Base-by-base conservation (phyloP, 139 green algal genomes). In the Deuterostichococcus epilithicus region DNA sequence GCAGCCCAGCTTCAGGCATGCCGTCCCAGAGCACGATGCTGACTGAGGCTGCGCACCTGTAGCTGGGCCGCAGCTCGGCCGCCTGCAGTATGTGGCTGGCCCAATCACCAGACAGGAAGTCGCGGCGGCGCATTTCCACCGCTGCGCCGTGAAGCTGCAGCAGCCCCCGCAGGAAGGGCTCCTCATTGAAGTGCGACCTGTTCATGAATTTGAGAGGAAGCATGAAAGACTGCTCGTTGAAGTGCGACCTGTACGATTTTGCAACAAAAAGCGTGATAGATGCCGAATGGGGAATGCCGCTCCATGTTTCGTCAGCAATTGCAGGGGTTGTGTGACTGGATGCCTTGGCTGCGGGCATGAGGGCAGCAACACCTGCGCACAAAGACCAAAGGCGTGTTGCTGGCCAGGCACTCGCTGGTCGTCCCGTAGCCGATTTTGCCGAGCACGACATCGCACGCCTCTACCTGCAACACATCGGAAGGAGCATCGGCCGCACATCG, bases 371-470 rank as follows among this genome's bases (percentile, higher is more conserved):
- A 63, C 52, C 52, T 63, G 10, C 86, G 79, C 63, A 93, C 78
- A 78, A 92, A 94, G n/a, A 94, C 83, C 22, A 94, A 70, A 3
- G 90, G 90, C 26, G 45, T 77, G n/a, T 70, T 33, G 26, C 83
- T 78, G 0, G 84, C 83, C 28, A 94, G 80, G 63, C 74, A 83
- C 77, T 94, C 90, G 35, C 72, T 86, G 34, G 79, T 73, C 2
- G 87, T 91, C 37, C 89, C 89, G 32, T 94, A 94, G 26, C 89
- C 89, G 37, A 94, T 91, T 78, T 94, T 94, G 66, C 90, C 90
- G 18, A 94, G 68, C n/a, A 94, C 79, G 45, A 72, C 82, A 73
- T 94, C 85, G 18, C 72, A 87, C 0, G 89, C 89, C 3, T 72
- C 81, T 6, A 83, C 60, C 79, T 83, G 79, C 69, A 71, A 22